Conservation (phyloP, 345 rosid species). For the Eucalyptus regnans region DNA sequence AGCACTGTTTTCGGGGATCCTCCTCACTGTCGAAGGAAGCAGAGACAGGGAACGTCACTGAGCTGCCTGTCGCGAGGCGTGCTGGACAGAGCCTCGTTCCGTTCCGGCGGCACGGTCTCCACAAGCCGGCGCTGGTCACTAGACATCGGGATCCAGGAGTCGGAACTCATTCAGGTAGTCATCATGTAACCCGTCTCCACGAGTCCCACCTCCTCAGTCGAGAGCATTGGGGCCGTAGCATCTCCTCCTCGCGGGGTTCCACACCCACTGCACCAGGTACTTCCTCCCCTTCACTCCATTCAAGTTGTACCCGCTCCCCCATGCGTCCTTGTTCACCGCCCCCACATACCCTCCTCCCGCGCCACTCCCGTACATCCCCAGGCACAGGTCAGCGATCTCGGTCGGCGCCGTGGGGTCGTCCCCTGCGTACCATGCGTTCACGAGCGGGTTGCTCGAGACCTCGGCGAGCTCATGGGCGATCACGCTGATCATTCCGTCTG, state of each 20-base stretch:
- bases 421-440: slow-evolving; percentile 61
- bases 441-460: slow-evolving; percentile 40
- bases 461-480: slow-evolving; percentile 62
- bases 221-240: slow-evolving; percentile 56
- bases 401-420: slow-evolving; percentile 43
- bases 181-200: background rate
- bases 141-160: background rate
- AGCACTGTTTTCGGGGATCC: background rate
- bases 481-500: slow-evolving; percentile 56
- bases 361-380: slow-evolving; percentile 45
- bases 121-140: background rate
- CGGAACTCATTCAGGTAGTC: background rate
- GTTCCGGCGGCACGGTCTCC: background rate
- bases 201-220: slow-evolving; percentile 6
- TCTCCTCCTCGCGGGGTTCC: slow-evolving; percentile 43
- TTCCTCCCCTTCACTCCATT: slow-evolving; percentile 49
- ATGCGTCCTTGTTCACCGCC: slow-evolving; percentile 20
- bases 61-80: background rate
- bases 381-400: slow-evolving; percentile 58
- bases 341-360: slow-evolving; percentile 56
- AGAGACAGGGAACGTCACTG: background rate
- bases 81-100: background rate
- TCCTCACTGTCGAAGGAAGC: background rate
- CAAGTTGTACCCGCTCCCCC: slow-evolving; percentile 45
- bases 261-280: slow-evolving; percentile 50